phyloP scores from a whole-genome alignment of 2,329 filamentous ascomycete species.

The Apiospora rasikravindrae region DNA sequence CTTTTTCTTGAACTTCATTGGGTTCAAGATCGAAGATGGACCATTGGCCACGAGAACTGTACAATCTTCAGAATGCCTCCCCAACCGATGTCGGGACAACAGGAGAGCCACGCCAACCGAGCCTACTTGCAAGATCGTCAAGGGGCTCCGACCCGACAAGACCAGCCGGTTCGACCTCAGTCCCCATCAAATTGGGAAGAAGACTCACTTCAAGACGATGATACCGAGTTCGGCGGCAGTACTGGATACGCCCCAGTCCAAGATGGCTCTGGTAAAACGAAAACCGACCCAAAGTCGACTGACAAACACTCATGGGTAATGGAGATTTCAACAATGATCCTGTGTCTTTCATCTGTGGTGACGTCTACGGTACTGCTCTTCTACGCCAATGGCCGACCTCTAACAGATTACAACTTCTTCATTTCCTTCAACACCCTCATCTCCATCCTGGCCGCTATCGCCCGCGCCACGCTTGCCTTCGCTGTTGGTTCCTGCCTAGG shows the following conservation, averaged over 20 bases:
- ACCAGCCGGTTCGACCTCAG: background rate
- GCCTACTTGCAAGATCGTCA: background rate
- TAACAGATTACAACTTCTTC: background rate
- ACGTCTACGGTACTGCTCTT: background rate
- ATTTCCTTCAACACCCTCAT: slow-evolving; percentile 20
- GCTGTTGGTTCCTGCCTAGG: slow-evolving; percentile 7
- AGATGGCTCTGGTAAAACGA: background rate
- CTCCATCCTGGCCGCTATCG: slow-evolving; percentile 1
- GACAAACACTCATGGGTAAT: background rate
- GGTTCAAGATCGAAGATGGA: fast-evolving
- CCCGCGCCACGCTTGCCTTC: slow-evolving; percentile 11
- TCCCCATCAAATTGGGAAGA: background rate
- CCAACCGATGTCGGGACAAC: background rate
- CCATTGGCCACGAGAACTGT: background rate
- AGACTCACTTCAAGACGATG: background rate
- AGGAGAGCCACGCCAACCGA: background rate
- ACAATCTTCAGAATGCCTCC: background rate
- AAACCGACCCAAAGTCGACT: background rate
- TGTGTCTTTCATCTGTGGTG: background rate
- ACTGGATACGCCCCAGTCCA: background rate
- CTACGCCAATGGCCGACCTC: background rate
- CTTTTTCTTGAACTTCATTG: background rate
- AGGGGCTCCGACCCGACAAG: background rate
- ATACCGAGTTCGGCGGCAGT: background rate
- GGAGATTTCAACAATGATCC: background rate